A percentile compares a stretch with the other conserved stretches of the same genome.
Conservation (phyloP, 176 grass and related monocot species). For the Saccharum spontaneum region DNA sequence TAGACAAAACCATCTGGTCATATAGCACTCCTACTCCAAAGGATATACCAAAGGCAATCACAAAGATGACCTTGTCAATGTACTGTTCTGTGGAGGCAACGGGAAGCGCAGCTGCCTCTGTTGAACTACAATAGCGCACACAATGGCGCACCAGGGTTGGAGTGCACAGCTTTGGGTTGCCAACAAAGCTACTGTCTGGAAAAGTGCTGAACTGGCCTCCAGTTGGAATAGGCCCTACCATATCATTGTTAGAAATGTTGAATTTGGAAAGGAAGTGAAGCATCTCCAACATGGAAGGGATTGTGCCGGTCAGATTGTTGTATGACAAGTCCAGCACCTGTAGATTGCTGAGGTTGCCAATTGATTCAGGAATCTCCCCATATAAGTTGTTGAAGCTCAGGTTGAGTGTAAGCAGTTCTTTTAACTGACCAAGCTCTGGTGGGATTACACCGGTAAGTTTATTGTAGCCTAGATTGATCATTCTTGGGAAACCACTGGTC, state of each 20-base stretch:
- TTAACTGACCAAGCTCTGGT: slow-evolving; percentile 16
- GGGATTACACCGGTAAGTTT: slow-evolving; percentile 28
- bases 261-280: slow-evolving; percentile 41
- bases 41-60: slow-evolving; percentile 1
- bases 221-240: slow-evolving; percentile 36
- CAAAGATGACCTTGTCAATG: slow-evolving; percentile 16
- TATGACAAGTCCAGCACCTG: slow-evolving; percentile 26
- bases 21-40: slow-evolving; percentile 26
- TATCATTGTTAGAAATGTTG: slow-evolving; percentile 38
- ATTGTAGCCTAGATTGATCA: slow-evolving; percentile 37
- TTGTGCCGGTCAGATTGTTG: slow-evolving; percentile 29
- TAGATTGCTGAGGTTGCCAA: slow-evolving; percentile 26
- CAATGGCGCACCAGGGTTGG: neutral
- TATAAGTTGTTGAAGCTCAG: slow-evolving; percentile 39
- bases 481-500: neutral
- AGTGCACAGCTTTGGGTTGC: neutral
- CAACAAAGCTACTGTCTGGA: no score
- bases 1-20: slow-evolving; percentile 26
- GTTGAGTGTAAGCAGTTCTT: slow-evolving; percentile 29
- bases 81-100: neutral
- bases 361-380: slow-evolving; percentile 11
- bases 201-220: neutral
- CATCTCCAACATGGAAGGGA: neutral
- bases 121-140: neutral
- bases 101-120: neutral